A percentile compares a stretch with the other conserved stretches of the same genome.
These are phyloP conservation scores for Sphaerobolus stellatus DNA, from an alignment of 1,284 basidiomycete genomes.

Conservation along the genomic window DNA sequence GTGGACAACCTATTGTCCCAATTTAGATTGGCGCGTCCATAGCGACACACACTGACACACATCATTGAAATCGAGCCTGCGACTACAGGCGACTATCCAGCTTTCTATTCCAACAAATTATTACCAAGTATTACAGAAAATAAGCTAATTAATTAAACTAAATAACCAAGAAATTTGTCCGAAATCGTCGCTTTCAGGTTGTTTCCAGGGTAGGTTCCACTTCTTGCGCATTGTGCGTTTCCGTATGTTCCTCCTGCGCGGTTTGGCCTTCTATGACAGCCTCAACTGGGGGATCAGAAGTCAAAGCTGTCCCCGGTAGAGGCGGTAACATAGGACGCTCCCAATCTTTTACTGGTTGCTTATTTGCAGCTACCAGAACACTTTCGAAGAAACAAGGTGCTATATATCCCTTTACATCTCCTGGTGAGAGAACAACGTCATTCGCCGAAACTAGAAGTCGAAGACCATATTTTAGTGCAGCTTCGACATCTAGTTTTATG, in stretches of 20 bases:
- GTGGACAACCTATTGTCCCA: no score
- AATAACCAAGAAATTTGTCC: no score
- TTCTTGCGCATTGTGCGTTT: background rate
- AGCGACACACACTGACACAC: background rate
- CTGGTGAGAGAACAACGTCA: conserved; percentile 81
- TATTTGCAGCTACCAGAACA: conserved; percentile 44
- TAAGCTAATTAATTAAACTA: no score
- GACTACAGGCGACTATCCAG: no score
- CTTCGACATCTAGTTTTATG: conserved; percentile 72
- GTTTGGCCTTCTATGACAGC: background rate
- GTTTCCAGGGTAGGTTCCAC: no score
- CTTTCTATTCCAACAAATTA: no score
- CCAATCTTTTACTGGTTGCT: background rate
- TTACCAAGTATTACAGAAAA: no score
- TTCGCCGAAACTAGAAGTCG: conserved; percentile 76
- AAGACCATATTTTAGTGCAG: conserved; percentile 69
- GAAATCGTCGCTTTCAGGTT: no score
- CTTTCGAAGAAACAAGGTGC: conserved; percentile 59
- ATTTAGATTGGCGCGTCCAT: background rate
- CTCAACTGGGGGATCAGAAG: background rate
- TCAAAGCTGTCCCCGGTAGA: background rate
- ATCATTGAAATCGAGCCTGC: background rate
- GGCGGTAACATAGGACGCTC: background rate
- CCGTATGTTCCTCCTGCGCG: background rate
- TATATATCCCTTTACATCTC: conserved; percentile 59